Conservation (phyloP, 1,139 yeast genomes). For the Geotrichum histeridarum region DNA sequence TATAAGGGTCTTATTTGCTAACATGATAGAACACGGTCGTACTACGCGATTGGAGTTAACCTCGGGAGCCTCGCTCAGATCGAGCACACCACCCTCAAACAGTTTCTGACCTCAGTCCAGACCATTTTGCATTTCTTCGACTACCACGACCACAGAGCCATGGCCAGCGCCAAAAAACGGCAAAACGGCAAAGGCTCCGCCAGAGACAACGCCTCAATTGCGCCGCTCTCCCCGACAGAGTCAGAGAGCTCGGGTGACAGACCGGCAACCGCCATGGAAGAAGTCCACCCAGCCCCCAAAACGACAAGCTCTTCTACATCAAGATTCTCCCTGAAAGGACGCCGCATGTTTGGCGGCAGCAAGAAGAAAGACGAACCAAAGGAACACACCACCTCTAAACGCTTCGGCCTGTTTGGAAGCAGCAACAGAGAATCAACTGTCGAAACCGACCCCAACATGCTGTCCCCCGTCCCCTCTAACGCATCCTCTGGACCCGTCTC, state of each 20-base stretch:
- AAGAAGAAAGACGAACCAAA: slow-evolving; percentile 4
- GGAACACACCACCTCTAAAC: background rate
- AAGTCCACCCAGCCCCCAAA: background rate
- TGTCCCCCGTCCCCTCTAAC: slow-evolving; percentile 2
- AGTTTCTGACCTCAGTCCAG: slow-evolving; percentile 9
- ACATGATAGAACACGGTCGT: slow-evolving; percentile 7
- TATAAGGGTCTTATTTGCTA: background rate
- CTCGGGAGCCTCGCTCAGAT: slow-evolving; percentile 8
- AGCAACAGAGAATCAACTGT: background rate
- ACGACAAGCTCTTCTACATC: background rate
- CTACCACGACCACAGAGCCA: slow-evolving; percentile 13
- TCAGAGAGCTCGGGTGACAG: background rate
- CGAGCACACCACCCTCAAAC: slow-evolving; percentile 1
- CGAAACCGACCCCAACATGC: background rate
- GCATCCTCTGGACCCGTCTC: background rate
- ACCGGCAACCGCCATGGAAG: background rate
- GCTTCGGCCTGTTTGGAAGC: background rate
- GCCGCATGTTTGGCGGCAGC: slow-evolving; percentile 3
- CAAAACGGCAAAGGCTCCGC: background rate
- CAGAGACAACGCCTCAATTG: background rate
- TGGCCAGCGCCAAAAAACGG: background rate
- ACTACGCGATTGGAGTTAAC: slow-evolving; percentile 15
- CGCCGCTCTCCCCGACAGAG: slow-evolving; percentile 1
- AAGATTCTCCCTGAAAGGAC: slow-evolving; percentile 5
- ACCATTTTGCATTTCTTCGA: slow-evolving; percentile 16